Evolutionary conservation across 2,329 filamentous ascomycete genomes (phyloP).

Genomic region (Calonectria multiphialidica): DNA sequence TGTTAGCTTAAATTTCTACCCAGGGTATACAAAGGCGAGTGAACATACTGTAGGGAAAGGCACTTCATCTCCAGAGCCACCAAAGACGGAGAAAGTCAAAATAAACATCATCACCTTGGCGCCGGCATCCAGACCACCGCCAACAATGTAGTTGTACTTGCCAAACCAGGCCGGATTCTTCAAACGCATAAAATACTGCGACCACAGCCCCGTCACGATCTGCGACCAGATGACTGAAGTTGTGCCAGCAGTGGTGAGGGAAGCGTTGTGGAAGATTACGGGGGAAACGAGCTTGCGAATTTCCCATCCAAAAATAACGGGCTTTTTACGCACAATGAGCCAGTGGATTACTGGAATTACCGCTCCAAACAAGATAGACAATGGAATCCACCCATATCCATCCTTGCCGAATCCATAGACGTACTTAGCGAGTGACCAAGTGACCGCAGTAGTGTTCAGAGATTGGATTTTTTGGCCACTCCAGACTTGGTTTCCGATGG

Average conservation of each 20-base stretch:
- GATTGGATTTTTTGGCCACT: neutral
- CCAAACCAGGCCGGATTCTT: constrained; percentile 15
- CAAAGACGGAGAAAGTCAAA: constrained; percentile 34
- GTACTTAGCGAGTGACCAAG: constrained; percentile 1
- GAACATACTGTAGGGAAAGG: constrained; percentile 25
- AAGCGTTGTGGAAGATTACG: neutral
- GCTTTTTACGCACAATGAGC: neutral
- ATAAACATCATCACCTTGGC: constrained; percentile 40
- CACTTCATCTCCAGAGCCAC: constrained; percentile 30
- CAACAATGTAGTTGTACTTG: constrained; percentile 24
- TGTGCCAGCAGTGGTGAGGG: neutral
- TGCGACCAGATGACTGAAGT: neutral
- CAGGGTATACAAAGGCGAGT: accelerated
- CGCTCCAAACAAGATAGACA: neutral
- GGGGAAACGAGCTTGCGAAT: neutral
- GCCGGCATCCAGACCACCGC: constrained; percentile 33
- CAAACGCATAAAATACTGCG: neutral
- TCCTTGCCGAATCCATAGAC: neutral
- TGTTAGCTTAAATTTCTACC: neutral
- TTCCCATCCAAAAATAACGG: neutral
- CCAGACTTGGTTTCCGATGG: neutral
- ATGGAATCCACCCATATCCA: neutral
- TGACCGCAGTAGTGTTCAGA: neutral
- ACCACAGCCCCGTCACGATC: neutral
- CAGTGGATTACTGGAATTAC: neutral